These are phyloP conservation scores for Sextonia rubra DNA, from an alignment of 164 flowering plant species.

Conservation along the genomic window DNA sequence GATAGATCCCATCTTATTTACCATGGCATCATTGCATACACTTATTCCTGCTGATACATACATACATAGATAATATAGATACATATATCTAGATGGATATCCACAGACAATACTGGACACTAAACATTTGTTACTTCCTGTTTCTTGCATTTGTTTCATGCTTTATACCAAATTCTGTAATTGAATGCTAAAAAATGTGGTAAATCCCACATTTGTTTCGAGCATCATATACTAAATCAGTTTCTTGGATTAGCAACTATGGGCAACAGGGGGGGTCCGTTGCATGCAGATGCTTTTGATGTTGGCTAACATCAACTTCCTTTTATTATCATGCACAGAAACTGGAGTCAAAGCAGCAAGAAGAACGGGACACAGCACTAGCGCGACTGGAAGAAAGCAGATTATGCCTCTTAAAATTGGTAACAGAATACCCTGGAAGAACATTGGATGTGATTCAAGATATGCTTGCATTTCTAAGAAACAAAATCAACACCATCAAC, in stretches of 20 bases:
- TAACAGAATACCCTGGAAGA: slow-evolving; percentile 16
- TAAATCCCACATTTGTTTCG: not conserved
- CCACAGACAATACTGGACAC: not conserved
- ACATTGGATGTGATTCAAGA: slow-evolving; percentile 17
- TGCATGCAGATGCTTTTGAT: not conserved
- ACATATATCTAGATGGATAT: too few relatives aligned
- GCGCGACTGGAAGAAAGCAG: slow-evolving; percentile 23
- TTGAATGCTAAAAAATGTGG: not conserved
- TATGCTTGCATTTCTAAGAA: slow-evolving; percentile 15
- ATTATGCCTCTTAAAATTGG: slow-evolving; percentile 11
- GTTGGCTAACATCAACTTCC: not conserved
- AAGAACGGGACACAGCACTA: slow-evolving; percentile 11
- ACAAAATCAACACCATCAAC: not conserved
- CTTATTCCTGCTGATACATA: too few relatives aligned
- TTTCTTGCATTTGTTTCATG: not conserved
- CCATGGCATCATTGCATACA: too few relatives aligned
- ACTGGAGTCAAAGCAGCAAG: slow-evolving; percentile 18
- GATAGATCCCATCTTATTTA: too few relatives aligned
- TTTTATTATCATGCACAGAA: slow-evolving; percentile 11
- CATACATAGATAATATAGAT: too few relatives aligned
- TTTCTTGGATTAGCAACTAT: not conserved
- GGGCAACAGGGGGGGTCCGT: not conserved
- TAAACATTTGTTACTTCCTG: not conserved
- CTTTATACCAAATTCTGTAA: not conserved
- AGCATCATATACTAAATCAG: too few relatives aligned